Evolutionary conservation across 139 green algal species (phyloP), one percentile per base, ranked within the genome.

Genomic region (Microglena sp.): DNA sequence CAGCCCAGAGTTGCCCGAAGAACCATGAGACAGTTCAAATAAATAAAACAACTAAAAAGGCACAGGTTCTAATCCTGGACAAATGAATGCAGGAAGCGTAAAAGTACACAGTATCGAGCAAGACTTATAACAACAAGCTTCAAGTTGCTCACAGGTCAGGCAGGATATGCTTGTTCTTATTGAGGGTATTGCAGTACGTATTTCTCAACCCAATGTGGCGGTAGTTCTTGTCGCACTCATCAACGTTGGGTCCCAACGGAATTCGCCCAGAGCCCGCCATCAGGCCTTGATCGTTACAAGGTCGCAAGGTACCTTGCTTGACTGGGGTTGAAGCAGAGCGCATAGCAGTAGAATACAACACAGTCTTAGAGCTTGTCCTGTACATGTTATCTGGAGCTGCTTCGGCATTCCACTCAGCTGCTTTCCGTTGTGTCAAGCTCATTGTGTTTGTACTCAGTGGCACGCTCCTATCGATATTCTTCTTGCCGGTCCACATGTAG

Each of bases 161-260:
- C n/a, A n/a, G n/a, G n/a, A n/a, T n/a, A n/a, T 60, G 53, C 15
- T 60, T 60, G n/a, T 22, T 22, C 18, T 22, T 33, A 18, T 22
- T 60, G 53, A 60, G 53, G 24, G 31, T 33, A 6, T 22, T 60
- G 24, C 53, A 60, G 53, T 60, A 60, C 15, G 53, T 60, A 28
- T 60, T 26, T 26, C 53, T 8, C 53, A 60, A 18, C 6, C 53
- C 53, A 22, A 60, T 60, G 31, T 18, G 53, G n/a, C 53, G 53
- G 53, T 60, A 60, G 53, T 60, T 60, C 53, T 60, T 60, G 53
- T 60, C 53, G 31, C 53, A 60, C 15, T 60, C 53, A 8, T 60
- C 21, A 33, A 33, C 21, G 53, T 18, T 60, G 31, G 31, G 53
- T 22, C 53, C 53, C 7, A 60, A 7, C 18, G 53, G 15, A 15